phyloP scores from a whole-genome alignment of 2,329 filamentous ascomycete genomes.

The Elsinoe arachidis region DNA sequence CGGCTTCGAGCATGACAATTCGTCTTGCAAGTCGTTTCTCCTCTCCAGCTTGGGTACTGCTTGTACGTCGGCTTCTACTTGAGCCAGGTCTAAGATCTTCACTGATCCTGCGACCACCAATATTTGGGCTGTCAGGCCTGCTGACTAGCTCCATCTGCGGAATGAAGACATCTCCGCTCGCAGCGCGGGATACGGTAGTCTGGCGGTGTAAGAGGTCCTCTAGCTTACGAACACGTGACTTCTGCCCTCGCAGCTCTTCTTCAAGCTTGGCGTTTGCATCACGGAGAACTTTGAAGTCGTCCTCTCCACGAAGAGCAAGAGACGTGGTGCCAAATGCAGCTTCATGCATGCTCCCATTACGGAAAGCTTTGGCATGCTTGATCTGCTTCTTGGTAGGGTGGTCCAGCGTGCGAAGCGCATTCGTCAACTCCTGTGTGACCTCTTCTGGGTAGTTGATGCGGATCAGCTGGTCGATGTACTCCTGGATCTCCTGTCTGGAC shows the following conservation, averaged over 20 bases:
- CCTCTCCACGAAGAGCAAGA: conserved; percentile 75
- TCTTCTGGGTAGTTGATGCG: conserved; percentile 56
- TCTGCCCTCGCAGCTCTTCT: conserved; percentile 69
- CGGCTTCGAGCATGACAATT: conserved; percentile 63
- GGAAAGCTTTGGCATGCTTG: conserved; percentile 85
- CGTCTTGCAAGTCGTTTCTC: conserved; percentile 54
- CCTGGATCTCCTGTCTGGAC: conserved; percentile 64
- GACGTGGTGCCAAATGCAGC: conserved; percentile 80
- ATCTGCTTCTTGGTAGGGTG: conserved; percentile 77
- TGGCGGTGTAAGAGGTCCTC: conserved; percentile 90
- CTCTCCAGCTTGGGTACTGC: conserved; percentile 52
- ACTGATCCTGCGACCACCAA: conserved; percentile 20
- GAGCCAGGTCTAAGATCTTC: conserved; percentile 49
- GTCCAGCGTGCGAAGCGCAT: conserved; percentile 70
- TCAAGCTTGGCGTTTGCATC: conserved; percentile 50
- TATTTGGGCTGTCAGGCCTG: conserved; percentile 12
- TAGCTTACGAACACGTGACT: conserved; percentile 81
- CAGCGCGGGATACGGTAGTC: conserved; percentile 45
- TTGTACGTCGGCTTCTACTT: conserved; percentile 51
- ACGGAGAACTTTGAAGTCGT: conserved; percentile 55
- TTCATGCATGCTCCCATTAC: conserved; percentile 91
- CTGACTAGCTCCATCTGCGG: conserved; percentile 16
- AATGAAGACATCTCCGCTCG: conserved; percentile 26
- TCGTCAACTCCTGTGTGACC: conserved; percentile 62
- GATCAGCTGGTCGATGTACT: conserved; percentile 60